Evolutionary conservation across 2,329 filamentous ascomycete species (phyloP), one percentile per base, ranked within the genome.

Genomic region (Leptographium wingfieldii): DNA sequence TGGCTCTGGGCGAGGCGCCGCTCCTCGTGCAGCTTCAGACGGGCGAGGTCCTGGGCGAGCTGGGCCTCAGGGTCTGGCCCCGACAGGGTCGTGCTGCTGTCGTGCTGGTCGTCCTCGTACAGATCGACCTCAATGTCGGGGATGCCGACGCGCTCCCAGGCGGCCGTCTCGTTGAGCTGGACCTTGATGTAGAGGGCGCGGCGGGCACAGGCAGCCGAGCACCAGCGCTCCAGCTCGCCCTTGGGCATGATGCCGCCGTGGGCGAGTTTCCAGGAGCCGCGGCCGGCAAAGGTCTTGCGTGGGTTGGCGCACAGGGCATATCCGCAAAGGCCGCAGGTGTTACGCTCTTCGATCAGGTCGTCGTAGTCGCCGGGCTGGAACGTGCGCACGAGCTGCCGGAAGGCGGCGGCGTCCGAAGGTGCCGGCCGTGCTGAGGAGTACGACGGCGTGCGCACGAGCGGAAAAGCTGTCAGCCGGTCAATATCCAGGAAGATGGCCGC

Each of bases 331-430:
- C 80, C 82, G 66, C 89, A 86, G 65, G 90, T 87, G 70, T 95
- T 95, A 67, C 94, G 88, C 76, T 99, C 94, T 64, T 87, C 81
- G 62, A 96, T 85, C 56, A 97, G 77, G 64, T 89, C 87, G 69
- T 96, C 90, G 75, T 95, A 95, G 75, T 99, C 92, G 58, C 81
- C 80, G 0, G 92, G 90, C 69, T 92, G 89, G 73, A 96, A 97
- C 52, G 83, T 78, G 11, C 80, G 75, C 29, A 97, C 74, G 43
- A 83, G 80, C 3, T 76, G 69, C 66, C 85, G 84, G 73, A 97
- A 91, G 59, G 75, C 74, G 48, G 73, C 70, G 1, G 79, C 79
- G 69, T 96, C 90, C 38, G 79, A 70, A 1, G 79, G 68, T 7
- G 83, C 77, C 63, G 79, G 70, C 70, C 70, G 73, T 2, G 80